Evolutionary conservation across 305 asterid species (phyloP), one percentile per base, ranked within the genome.

Genomic region (Withania somnifera): DNA sequence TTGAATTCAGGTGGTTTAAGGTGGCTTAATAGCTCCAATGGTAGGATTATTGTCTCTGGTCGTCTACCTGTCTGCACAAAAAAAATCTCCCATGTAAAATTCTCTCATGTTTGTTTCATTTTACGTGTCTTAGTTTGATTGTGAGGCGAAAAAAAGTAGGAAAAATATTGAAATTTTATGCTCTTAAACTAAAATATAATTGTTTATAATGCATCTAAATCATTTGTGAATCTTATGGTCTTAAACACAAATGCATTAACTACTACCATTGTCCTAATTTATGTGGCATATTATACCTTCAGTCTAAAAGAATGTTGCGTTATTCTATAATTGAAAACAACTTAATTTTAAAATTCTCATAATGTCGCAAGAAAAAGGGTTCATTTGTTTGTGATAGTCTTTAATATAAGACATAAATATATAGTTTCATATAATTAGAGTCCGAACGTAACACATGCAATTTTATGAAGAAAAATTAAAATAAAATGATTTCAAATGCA

Each of bases 1-100:
- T 84, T 87, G 89, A 95, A 95, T 81, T 95, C 99, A 0, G 97
- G 89, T 20, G 97, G 97, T 64, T 92, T 95, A 22, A 95, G 86
- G 64, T 94, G 97, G 63, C 97, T 97, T 11, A 94, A 84, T 6
- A 95, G 93, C 91, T 94, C 99, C 13, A 95, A 60, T 8, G 99
- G 99, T 6, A 95, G 91, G 88, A 95, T 94, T 57, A 95, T 95
- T 5, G 99, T 94, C 92, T 95, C 97, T 34, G 95, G 97, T 0
- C 97, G 91, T 89, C 97, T 88, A 40, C 99, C 99, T 94, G 90
- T 91, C 99, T 95, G 90, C 58, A 45, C 82, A 64, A 73, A 77
- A 7, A 6, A 7, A 2, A 1, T 53, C 42, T 75, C 0, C 20
- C 22, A 22, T 1, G 9, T 61, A n/a, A n/a, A n/a, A n/a, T n/a